Percentiles rank a stretch among this genome's conserved stretches.
phyloP scores from a whole-genome alignment of 192 early-diverging fungal species.

The Coemansia sp. region DNA sequence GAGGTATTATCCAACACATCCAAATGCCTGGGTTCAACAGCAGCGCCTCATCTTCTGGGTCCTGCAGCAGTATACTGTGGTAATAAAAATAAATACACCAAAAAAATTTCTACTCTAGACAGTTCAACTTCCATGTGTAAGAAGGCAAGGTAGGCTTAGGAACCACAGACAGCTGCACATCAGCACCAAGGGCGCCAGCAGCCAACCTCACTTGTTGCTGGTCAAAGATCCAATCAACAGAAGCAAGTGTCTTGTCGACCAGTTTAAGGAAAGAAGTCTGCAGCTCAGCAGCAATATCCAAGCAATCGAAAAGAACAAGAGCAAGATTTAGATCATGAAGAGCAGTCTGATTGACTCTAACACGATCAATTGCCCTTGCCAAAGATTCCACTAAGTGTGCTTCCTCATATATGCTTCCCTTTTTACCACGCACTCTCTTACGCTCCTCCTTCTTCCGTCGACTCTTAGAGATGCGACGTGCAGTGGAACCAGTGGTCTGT shows the following conservation, averaged over 20 bases:
- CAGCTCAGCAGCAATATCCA: conserved; percentile 51
- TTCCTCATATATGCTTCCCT: conserved; percentile 87
- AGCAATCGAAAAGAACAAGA: conserved; percentile 52
- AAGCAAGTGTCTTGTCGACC: conserved; percentile 43
- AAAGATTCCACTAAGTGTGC: conserved; percentile 78
- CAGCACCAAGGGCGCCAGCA: no score
- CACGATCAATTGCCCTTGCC: conserved; percentile 23
- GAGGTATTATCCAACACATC: no score
- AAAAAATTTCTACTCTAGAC: no score
- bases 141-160: no score
- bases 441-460: conserved; percentile 65
- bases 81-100: no score
- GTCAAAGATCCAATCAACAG: conserved; percentile 56
- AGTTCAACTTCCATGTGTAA: no score
- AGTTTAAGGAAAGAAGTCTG: conserved; percentile 54
- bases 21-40: no score
- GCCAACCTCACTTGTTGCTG: conserved; percentile 29
- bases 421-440: conserved; percentile 83
- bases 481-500: conserved; percentile 61
- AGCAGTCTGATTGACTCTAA: conserved; percentile 48
- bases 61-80: no score
- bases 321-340: conserved; percentile 57
- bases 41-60: no score
- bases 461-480: conserved; percentile 54
- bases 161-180: no score